Evolutionary conservation across 2,329 filamentous ascomycete genomes (phyloP).

Genomic region (Microdochium paspali): DNA sequence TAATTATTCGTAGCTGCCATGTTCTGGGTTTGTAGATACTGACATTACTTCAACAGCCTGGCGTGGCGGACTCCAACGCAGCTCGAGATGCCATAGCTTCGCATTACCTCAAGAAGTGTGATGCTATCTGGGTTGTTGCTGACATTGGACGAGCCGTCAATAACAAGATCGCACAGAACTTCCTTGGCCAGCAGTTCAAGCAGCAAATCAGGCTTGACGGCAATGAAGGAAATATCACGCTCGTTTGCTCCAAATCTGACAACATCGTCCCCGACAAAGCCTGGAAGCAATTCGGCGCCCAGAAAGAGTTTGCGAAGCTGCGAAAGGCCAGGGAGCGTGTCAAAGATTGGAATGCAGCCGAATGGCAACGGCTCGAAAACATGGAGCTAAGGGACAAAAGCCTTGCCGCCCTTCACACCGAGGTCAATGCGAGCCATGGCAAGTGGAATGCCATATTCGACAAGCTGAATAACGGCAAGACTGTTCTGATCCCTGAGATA

Average conservation of each 20-base stretch:
- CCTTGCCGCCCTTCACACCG: no score
- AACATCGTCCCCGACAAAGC: constrained; percentile 28
- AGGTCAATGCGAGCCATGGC: no score
- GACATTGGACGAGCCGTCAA: constrained; percentile 52
- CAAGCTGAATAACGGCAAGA: no score
- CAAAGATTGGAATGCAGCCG: background rate
- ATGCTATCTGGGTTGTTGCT: constrained; percentile 51
- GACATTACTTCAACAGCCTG: constrained; percentile 26
- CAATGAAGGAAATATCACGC: constrained; percentile 41
- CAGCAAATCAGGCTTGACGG: constrained; percentile 51
- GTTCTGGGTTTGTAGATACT: constrained; percentile 1
- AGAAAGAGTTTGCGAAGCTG: background rate
- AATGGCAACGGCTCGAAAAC: background rate
- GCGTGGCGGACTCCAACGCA: constrained; percentile 49
- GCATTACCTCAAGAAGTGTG: constrained; percentile 51
- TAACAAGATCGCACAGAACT: constrained; percentile 45
- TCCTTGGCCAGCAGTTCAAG: constrained; percentile 48
- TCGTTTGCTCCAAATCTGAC: constrained; percentile 55
- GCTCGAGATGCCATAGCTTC: constrained; percentile 48
- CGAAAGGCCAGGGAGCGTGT: no score
- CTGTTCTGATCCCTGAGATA: no score
- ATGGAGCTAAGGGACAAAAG: background rate
- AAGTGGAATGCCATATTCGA: no score
- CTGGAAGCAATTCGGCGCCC: background rate
- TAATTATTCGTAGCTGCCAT: background rate